These are phyloP conservation scores for Abelmoschus esculentus DNA, from an alignment of 345 rosid genomes.

Conservation along the genomic window DNA sequence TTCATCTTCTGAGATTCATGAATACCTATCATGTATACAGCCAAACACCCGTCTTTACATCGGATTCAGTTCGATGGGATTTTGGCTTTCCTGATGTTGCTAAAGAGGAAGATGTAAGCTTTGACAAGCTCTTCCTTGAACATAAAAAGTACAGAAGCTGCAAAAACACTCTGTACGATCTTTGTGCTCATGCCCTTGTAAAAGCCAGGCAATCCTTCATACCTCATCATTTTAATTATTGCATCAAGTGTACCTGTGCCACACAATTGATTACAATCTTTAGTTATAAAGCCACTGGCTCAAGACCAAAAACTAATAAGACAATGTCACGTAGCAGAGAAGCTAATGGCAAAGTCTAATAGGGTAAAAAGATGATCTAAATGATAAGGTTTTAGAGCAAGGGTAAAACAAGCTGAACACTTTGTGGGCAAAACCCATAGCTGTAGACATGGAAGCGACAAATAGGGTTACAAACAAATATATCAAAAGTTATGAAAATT, in stretches of 20 bases:
- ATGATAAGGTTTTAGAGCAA: neutral
- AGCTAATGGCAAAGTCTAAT: neutral
- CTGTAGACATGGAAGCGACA: neutral
- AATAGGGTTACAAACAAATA: neutral
- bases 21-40: too few species aligned
- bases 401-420: neutral
- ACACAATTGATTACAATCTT: neutral
- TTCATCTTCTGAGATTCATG: too few species aligned
- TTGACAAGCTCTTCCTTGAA: constrained; percentile 61
- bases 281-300: neutral
- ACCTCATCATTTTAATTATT: constrained; percentile 49
- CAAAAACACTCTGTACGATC: constrained; percentile 69
- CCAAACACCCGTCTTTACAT: neutral
- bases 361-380: neutral
- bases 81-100: constrained; percentile 26
- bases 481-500: constrained; percentile 1
- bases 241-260: constrained; percentile 57
- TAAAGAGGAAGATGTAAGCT: constrained; percentile 34
- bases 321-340: neutral
- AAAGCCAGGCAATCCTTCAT: constrained; percentile 52
- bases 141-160: constrained; percentile 74
- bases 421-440: neutral
- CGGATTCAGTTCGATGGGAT: constrained; percentile 14
- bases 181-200: constrained; percentile 77
- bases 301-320: neutral